These are phyloP conservation scores for Singerocomus inundabilis DNA, from an alignment of 1,284 basidiomycete genomes.

Conservation along the genomic window DNA sequence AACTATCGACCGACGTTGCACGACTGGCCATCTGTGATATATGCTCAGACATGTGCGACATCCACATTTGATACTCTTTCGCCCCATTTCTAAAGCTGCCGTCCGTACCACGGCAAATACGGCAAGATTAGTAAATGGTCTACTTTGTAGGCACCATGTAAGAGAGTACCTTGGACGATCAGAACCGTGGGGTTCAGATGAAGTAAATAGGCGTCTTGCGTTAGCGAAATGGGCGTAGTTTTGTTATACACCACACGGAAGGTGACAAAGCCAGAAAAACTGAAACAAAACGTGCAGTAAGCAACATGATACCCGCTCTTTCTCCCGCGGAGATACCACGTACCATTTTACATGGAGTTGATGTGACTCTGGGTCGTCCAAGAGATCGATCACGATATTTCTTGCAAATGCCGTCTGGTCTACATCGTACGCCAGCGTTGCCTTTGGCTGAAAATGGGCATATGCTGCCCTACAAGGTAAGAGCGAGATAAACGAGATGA, in stretches of 20 bases:
- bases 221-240: constrained; percentile 41
- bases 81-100: constrained; percentile 52
- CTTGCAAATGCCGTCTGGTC: constrained; percentile 39
- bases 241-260: constrained; percentile 68
- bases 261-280: constrained; percentile 64
- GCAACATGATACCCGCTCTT: neutral
- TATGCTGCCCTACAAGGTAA: constrained; percentile 35
- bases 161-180: constrained; percentile 47
- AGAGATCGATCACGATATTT: constrained; percentile 39
- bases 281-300: constrained; percentile 21
- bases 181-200: constrained; percentile 30
- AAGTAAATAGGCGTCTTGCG: constrained; percentile 49
- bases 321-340: neutral
- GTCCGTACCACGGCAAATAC: constrained; percentile 58
- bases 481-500: constrained; percentile 9
- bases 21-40: constrained; percentile 16
- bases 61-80: constrained; percentile 42
- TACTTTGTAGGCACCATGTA: constrained; percentile 57
- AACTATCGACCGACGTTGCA: no score
- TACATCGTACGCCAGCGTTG: constrained; percentile 34
- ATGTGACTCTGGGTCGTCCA: constrained; percentile 38
- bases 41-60: constrained; percentile 15
- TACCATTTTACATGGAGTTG: constrained; percentile 30
- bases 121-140: constrained; percentile 56
- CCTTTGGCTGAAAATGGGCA: constrained; percentile 39